Evolutionary conservation across 768 basidiomycete species (phyloP).

Genomic region (Leccinellum albellum): DNA sequence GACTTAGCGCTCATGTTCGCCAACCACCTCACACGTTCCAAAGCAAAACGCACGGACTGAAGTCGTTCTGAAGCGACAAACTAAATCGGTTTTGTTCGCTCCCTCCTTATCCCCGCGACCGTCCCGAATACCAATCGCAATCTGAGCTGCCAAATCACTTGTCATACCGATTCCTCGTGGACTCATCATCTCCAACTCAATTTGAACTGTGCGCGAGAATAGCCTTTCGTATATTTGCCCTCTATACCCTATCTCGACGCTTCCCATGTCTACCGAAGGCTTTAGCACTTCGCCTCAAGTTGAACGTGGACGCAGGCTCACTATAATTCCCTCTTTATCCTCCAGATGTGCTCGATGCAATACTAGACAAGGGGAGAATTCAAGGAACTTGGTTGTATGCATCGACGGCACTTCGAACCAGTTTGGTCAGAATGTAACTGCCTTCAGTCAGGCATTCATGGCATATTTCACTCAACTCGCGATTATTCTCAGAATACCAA

Average conservation of each 20-base stretch:
- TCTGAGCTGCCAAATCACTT: neutral
- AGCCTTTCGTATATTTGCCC: neutral
- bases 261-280: neutral
- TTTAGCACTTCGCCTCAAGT: neutral
- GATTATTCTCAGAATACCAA: neutral
- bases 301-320: neutral
- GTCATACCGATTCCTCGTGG: neutral
- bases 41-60: neutral
- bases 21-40: neutral
- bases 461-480: neutral
- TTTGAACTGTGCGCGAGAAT: neutral
- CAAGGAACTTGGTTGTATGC: neutral
- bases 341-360: neutral
- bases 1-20: too few relatives aligned
- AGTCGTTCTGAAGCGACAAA: neutral
- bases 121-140: too few relatives aligned
- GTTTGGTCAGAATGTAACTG: neutral
- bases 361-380: neutral
- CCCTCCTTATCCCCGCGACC: neutral
- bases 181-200: neutral
- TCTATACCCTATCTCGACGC: neutral
- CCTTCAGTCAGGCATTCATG: neutral
- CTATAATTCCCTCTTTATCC: neutral
- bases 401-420: neutral
- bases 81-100: neutral